Base-by-base conservation (phyloP, 2,329 filamentous ascomycete genomes). In the Fragosphaeria purpurea region DNA sequence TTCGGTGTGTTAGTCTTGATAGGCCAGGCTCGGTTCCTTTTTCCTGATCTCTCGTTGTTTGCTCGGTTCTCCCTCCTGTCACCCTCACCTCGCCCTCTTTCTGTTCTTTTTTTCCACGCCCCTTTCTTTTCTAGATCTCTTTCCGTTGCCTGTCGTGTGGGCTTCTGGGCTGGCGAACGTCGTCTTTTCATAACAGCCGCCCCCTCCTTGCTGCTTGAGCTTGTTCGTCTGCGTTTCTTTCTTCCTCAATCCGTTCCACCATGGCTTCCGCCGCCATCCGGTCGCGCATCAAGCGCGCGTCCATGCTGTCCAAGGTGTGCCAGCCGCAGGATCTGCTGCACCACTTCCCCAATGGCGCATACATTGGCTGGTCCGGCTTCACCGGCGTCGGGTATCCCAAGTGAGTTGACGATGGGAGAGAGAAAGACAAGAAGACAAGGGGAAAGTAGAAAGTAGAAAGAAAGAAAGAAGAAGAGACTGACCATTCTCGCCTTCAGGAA, bases 381-480 rank as follows among this genome's bases (percentile, higher is more conserved):
- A 95, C 88, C 10, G 88, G 88, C 60, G 88, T 94, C 49, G 87
- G 87, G 53, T 93, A 93, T 70, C 87, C 87, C 56, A 93, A 93
- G 85, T 86, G 71, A 60, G 79, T 71, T 37, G 7, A 37, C 35
- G 7, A 7, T 37, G 35, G 4, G 7, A 11, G 35, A 11, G 11
- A 37, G 35, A 37, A 37, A 37, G 35, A 7, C 35, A 7, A 37
- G n/a, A 22, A 13, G 35, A n/a, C 34, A 38, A 37, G 32, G n/a
- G n/a, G 40, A 31, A 33, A 31, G 6, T 12, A 12, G 34, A 45
- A n/a, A 33, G 33, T 10, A 33, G 31, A 45, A 12, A 45, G 31
- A 35, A n/a, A 6, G 34, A 34, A 30, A 45, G 5, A 9, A 30
- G 38, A 30, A 30, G 22, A 41, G 5, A n/a, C 12, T n/a, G n/a